Evolutionary conservation across 768 basidiomycete species (phyloP).

Genomic region (Pleurotus cornucopiae): DNA sequence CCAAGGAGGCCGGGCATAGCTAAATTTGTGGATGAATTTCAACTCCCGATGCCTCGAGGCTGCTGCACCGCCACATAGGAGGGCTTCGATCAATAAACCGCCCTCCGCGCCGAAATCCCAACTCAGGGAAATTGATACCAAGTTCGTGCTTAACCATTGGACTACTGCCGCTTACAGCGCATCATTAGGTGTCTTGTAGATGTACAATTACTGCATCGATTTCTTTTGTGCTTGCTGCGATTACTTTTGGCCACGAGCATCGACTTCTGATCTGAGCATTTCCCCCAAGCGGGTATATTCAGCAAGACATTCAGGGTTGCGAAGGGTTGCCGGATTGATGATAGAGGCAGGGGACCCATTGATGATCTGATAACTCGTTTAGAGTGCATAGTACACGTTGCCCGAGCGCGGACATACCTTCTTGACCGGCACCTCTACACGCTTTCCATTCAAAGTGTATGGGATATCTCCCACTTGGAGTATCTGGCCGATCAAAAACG

Average conservation of each 20-base stretch:
- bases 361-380: slow-evolving; percentile 50
- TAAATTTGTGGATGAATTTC: neutral
- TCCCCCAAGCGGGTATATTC: slow-evolving; percentile 57
- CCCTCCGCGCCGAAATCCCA: no score
- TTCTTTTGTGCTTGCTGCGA: neutral
- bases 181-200: neutral
- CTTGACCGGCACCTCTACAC: slow-evolving; percentile 75
- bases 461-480: slow-evolving; percentile 69
- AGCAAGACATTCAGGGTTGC: slow-evolving; percentile 67
- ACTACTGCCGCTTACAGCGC: neutral
- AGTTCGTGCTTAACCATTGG: no score
- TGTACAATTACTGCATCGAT: no score
- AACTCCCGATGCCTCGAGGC: slow-evolving; percentile 16
- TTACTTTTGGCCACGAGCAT: slow-evolving; percentile 15
- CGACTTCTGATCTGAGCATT: slow-evolving; percentile 39
- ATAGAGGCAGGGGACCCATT: slow-evolving; percentile 67
- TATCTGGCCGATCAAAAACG: slow-evolving; percentile 37
- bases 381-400: slow-evolving; percentile 15
- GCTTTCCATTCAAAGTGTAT: slow-evolving; percentile 78
- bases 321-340: slow-evolving; percentile 69
- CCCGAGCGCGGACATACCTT: slow-evolving; percentile 40
- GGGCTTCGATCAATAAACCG: neutral
- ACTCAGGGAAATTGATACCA: no score
- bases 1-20: slow-evolving; percentile 1
- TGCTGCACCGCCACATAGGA: slow-evolving; percentile 1